Evolutionary conservation across 208 protist genomes (phyloP).

Genomic region (Borovskyia barvae): DNA sequence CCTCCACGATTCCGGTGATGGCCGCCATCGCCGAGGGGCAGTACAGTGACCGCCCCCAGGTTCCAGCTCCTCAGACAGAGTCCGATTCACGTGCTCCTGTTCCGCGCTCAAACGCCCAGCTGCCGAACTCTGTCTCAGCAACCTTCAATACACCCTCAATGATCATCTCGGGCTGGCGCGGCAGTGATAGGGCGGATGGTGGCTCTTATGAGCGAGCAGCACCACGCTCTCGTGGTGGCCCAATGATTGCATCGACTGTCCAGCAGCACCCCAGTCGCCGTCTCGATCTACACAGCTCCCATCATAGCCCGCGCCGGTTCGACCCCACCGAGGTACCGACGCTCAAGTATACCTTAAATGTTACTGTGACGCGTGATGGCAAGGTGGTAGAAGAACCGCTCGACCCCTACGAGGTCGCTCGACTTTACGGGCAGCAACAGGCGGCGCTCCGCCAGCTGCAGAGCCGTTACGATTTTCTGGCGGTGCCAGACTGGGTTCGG

Average conservation of each 20-base stretch:
- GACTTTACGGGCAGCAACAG: conserved; percentile 64
- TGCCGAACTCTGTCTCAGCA: not conserved
- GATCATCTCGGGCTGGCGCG: conserved; percentile 6
- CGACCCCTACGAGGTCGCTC: conserved; percentile 56
- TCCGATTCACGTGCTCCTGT: too few relatives aligned
- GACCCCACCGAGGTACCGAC: conserved; percentile 24
- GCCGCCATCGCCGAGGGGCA: too few relatives aligned
- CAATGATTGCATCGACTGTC: too few relatives aligned
- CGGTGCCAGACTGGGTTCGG: conserved; percentile 80
- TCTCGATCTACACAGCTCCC: not conserved
- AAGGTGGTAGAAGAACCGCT: conserved; percentile 48
- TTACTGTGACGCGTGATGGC: conserved; percentile 47
- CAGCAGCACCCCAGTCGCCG: too few relatives aligned
- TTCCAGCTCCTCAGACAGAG: too few relatives aligned
- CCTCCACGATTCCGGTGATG: too few relatives aligned
- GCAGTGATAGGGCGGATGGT: not conserved
- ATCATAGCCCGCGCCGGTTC: not conserved
- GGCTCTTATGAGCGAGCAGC: not conserved
- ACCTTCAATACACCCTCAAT: conserved; percentile 1
- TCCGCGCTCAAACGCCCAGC: too few relatives aligned
- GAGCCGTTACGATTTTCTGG: conserved; percentile 62
- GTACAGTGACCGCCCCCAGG: too few relatives aligned
- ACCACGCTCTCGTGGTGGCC: not conserved
- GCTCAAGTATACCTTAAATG: conserved; percentile 29
- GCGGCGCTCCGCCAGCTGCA: conserved; percentile 59